Evolutionary conservation across 225 moss, liverwort and hornwort genomes (phyloP), one percentile per base, ranked within the genome.

Genomic region (Physcomitrellopsis africana): DNA sequence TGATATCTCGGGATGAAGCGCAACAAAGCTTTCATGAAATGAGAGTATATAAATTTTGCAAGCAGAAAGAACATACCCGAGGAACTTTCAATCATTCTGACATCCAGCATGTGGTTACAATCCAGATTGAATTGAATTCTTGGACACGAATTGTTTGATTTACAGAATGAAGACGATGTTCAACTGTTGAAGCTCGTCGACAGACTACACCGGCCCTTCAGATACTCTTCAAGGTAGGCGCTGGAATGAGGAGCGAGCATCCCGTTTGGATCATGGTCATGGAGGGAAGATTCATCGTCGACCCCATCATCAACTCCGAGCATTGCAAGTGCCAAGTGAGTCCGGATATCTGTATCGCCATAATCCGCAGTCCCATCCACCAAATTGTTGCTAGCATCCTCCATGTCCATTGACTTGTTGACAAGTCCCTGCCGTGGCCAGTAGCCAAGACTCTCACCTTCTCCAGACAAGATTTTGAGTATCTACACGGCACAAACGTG

Each of bases 301-400:
- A 45, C 75, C 44, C 37, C 52, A 15, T 86, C 84, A 41, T 88
- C 88, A 43, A 89, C 83, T 10, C 89, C 89, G 12, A 89, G 81
- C 89, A 89, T 89, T 42, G 89, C 89, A 46, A 89, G 81, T 54
- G 89, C 89, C 54, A 89, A 72, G 57, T 89, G 85, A 18, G 86
- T 81, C 69, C 65, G 81, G 32, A 89, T 86, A 44, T 86, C 85
- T 59, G 79, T 74, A 55, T 83, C 89, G 65, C 81, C 81, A 20
- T 83, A 81, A 16, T 74, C 64, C 4, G 76, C 76, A 79, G 79
- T 72, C 45, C 86, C 85, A 27, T 88, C 85, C 66, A 89, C 62
- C 55, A 75, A 51, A 69, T 75, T 77, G 74, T 72, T 67, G 81
- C 72, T 69, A 13, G 64, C 61, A 68, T 89, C 89, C 59, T 89